phyloP scores from a whole-genome alignment of 2,329 filamentous ascomycete species.

The Sphaerulina vaccinii region DNA sequence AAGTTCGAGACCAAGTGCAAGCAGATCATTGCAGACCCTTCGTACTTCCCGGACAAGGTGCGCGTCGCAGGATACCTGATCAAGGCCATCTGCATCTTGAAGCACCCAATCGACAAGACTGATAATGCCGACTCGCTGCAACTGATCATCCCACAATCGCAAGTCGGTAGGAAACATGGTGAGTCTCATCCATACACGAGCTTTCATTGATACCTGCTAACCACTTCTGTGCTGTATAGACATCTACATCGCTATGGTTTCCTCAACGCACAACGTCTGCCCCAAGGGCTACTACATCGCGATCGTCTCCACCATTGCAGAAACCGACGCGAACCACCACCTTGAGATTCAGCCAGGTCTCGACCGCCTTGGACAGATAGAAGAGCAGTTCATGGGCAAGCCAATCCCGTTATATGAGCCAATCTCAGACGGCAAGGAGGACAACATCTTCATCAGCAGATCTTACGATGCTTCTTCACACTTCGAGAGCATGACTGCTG shows the following conservation, averaged over 20 bases:
- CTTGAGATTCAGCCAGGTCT: slow-evolving; percentile 90
- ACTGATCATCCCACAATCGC: slow-evolving; percentile 95
- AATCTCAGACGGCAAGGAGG: slow-evolving; percentile 72
- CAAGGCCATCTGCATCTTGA: slow-evolving; percentile 95
- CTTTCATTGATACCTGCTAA: not conserved
- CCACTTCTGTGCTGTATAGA: no score
- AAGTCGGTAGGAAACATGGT: slow-evolving; percentile 96
- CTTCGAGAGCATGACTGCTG: slow-evolving; percentile 92
- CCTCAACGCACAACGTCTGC: slow-evolving; percentile 94
- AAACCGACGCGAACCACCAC: slow-evolving; percentile 89
- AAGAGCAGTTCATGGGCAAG: slow-evolving; percentile 94
- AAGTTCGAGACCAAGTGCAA: slow-evolving; percentile 95
- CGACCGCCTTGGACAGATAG: slow-evolving; percentile 85
- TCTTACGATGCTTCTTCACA: slow-evolving; percentile 97
- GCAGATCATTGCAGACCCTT: slow-evolving; percentile 93
- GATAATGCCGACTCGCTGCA: slow-evolving; percentile 86
- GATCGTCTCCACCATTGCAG: slow-evolving; percentile 96
- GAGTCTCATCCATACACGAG: slow-evolving; percentile 35
- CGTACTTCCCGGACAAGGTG: slow-evolving; percentile 90
- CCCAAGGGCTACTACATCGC: slow-evolving; percentile 99
- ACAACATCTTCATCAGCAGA: slow-evolving; percentile 97
- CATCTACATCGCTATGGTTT: slow-evolving; percentile 95
- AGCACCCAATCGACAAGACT: slow-evolving; percentile 89
- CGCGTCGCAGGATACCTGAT: slow-evolving; percentile 85
- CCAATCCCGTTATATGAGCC: slow-evolving; percentile 95